A percentile compares a stretch with the other conserved stretches of the same genome.
Evolutionary conservation across 495 filamentous ascomycete genomes (phyloP).

Genomic region (Parathielavia hyrcaniae): DNA sequence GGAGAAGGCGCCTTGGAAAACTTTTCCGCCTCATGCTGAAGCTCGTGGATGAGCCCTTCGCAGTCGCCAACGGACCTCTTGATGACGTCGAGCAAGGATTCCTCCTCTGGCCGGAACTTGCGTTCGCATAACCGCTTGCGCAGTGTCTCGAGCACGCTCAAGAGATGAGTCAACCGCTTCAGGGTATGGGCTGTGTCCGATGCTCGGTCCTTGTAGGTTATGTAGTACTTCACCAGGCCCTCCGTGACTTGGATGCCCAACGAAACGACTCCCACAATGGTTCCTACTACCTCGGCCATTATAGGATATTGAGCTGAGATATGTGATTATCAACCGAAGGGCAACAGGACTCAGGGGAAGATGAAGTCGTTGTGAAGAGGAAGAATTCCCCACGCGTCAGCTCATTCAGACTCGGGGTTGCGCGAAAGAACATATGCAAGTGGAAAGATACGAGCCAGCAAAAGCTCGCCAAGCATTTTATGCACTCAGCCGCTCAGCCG

Average conservation of each 20-base stretch:
- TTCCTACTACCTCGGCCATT: neutral
- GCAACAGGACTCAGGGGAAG: no score
- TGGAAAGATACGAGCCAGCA: no score
- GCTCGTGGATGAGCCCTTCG: slow-evolving; percentile 3
- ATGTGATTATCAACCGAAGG: neutral
- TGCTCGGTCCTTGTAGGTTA: neutral
- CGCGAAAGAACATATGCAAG: no score
- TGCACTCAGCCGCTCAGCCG: no score
- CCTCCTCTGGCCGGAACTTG: neutral
- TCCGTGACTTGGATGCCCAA: slow-evolving; percentile 2
- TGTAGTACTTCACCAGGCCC: slow-evolving; percentile 5
- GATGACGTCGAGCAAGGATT: neutral
- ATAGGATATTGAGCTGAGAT: neutral
- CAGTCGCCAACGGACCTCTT: neutral
- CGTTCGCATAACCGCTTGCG: neutral
- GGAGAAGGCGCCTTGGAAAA: neutral
- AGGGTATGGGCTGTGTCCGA: slow-evolving; percentile 1
- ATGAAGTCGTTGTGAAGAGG: neutral
- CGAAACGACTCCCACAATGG: slow-evolving; percentile 4
- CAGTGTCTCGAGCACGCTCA: neutral
- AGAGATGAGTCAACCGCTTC: neutral
- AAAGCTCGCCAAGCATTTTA: no score
- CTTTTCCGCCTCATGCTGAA: neutral
- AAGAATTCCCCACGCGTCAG: no score
- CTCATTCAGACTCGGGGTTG: no score